Conservation (phyloP, 495 filamentous ascomycete genomes). For the Delitschia confertaspora region DNA sequence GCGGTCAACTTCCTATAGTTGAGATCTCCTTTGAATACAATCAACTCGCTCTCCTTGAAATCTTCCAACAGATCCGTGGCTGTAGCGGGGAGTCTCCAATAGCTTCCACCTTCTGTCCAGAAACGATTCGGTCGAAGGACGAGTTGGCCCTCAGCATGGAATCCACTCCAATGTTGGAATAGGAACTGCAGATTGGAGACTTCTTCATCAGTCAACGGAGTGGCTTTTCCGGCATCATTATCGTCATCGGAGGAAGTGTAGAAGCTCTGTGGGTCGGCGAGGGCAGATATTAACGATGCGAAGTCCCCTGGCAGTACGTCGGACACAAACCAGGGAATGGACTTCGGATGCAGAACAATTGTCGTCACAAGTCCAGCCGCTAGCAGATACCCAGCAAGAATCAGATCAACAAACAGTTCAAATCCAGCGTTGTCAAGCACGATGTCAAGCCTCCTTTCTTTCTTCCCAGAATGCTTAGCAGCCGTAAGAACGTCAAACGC, state of each 20-base stretch:
- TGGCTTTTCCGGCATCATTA: conserved; percentile 44
- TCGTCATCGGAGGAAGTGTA: conserved; percentile 62
- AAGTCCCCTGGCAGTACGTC: conserved; percentile 87
- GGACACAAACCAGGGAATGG: conserved; percentile 94
- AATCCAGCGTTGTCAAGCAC: conserved; percentile 95
- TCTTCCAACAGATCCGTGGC: conserved; percentile 64
- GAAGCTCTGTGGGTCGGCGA: conserved; percentile 66
- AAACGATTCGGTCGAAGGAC: conserved; percentile 71
- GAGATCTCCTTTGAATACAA: conserved; percentile 93
- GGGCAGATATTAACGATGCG: conserved; percentile 60
- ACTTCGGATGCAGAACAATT: conserved; percentile 86
- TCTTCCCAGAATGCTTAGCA: conserved; percentile 45
- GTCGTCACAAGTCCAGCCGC: conserved; percentile 71
- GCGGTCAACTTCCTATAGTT: conserved; percentile 88
- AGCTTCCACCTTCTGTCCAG: conserved; percentile 81
- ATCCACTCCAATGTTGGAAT: conserved; percentile 67
- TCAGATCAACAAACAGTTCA: conserved; percentile 88
- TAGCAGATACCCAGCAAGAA: conserved; percentile 82
- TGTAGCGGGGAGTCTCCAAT: conserved; percentile 69
- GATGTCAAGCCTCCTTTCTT: conserved; percentile 72
- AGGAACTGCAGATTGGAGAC: conserved; percentile 59
- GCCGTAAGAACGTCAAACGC: conserved; percentile 63
- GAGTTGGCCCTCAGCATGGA: conserved; percentile 75
- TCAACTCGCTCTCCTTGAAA: conserved; percentile 75
- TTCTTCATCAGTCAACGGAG: conserved; percentile 57